A percentile compares a stretch with the other conserved stretches of the same genome.
Evolutionary conservation across 1,284 basidiomycete species (phyloP).

Genomic region (Ganoderma meredithae): DNA sequence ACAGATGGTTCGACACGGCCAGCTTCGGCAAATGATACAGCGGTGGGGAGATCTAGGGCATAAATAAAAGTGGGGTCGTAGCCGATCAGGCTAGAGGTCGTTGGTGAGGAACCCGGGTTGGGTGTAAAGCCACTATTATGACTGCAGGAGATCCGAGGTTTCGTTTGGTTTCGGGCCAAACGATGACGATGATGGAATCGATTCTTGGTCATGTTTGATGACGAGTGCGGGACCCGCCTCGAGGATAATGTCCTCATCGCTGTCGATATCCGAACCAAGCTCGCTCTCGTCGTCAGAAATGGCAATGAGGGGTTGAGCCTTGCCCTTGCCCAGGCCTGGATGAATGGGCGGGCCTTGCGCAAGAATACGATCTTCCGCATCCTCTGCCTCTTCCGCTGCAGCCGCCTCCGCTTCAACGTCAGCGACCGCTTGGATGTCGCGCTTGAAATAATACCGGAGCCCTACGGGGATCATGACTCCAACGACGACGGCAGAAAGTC

Average conservation of each 20-base stretch:
- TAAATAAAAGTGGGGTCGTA: slow-evolving; percentile 17
- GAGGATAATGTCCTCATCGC: slow-evolving; percentile 70
- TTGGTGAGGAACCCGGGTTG: slow-evolving; percentile 15
- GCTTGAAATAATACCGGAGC: slow-evolving; percentile 78
- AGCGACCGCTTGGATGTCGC: slow-evolving; percentile 53
- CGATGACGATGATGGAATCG: neutral
- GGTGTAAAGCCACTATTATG: neutral
- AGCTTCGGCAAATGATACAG: slow-evolving; percentile 25
- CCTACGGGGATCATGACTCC: slow-evolving; percentile 94
- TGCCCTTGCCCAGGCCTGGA: slow-evolving; percentile 48
- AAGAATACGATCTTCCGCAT: slow-evolving; percentile 52
- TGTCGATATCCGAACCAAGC: slow-evolving; percentile 48
- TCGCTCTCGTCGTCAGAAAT: slow-evolving; percentile 47
- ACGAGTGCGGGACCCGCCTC: slow-evolving; percentile 69
- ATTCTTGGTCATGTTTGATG: slow-evolving; percentile 45
- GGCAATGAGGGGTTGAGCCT: slow-evolving; percentile 39
- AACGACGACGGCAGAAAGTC: slow-evolving; percentile 82
- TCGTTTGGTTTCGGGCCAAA: slow-evolving; percentile 20
- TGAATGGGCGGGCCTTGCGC: slow-evolving; percentile 53
- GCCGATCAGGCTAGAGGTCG: slow-evolving; percentile 28
- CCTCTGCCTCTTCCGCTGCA: slow-evolving; percentile 42
- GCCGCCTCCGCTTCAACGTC: slow-evolving; percentile 55
- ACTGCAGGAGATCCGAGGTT: slow-evolving; percentile 27
- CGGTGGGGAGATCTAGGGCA: slow-evolving; percentile 24
- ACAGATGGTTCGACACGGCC: slow-evolving; percentile 6